These are phyloP conservation scores for Solanum ossicruentum DNA, from an alignment of 257 asterid species.

Conservation along the genomic window DNA sequence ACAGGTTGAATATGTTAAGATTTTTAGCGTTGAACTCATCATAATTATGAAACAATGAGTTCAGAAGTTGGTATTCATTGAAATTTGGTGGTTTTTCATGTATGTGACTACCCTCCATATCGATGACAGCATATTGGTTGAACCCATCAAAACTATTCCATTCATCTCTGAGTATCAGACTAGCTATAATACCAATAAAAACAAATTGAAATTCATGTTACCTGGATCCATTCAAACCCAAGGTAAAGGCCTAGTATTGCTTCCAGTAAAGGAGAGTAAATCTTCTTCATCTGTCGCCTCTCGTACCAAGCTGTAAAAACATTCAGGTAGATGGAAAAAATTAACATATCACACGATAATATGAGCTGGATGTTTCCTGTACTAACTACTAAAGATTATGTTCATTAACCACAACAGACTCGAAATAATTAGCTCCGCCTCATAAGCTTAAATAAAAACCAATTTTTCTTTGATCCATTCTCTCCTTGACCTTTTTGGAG, in stretches of 20 bases:
- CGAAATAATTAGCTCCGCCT: neutral
- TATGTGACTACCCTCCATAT: neutral
- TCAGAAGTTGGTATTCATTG: neutral
- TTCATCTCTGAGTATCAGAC: neutral
- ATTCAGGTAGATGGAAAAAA: neutral
- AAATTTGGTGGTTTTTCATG: neutral
- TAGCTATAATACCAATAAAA: neutral
- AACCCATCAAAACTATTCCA: neutral
- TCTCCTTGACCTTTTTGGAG: neutral
- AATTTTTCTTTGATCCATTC: neutral
- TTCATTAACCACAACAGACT: neutral
- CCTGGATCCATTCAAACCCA: slow-evolving; percentile 97
- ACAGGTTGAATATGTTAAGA: neutral
- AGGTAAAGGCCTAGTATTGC: slow-evolving; percentile 78
- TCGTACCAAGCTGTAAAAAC: slow-evolving; percentile 76
- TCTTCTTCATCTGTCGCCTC: slow-evolving; percentile 89
- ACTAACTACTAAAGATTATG: neutral
- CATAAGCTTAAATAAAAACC: neutral
- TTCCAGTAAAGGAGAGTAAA: slow-evolving; percentile 83
- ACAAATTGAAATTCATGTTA: slow-evolving; percentile 2
- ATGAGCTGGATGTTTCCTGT: neutral
- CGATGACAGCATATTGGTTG: neutral
- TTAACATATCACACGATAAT: neutral
- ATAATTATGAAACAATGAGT: neutral
- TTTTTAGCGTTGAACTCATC: neutral